phyloP scores from a whole-genome alignment of 1,139 yeast genomes.

The Nakaseomyces sp. region DNA sequence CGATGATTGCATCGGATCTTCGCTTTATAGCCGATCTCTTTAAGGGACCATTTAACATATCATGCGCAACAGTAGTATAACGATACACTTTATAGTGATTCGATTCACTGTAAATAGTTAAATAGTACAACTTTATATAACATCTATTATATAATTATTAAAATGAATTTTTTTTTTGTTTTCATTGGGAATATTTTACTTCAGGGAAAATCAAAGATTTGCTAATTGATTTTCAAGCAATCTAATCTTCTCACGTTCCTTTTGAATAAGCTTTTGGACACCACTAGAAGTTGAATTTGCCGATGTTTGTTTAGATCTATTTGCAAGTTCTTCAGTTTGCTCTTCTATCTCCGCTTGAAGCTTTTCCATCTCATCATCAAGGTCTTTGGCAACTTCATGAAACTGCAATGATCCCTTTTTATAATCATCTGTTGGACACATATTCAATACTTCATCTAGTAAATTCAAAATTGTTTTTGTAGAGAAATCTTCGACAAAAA shows the following conservation, averaged over 20 bases:
- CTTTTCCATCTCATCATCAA: constrained; percentile 16
- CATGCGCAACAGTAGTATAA: no score
- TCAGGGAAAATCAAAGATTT: background rate
- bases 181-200: no score
- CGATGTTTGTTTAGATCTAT: constrained; percentile 10
- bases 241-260: constrained; percentile 23
- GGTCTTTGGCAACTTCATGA: constrained; percentile 13
- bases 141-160: no score
- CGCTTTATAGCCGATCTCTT: no score
- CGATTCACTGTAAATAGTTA: no score
- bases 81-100: no score
- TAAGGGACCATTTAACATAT: no score
- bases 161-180: background rate
- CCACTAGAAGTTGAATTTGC: constrained; percentile 12
- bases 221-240: constrained; percentile 17
- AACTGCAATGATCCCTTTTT: constrained; percentile 18
- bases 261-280: constrained; percentile 21
- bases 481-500: constrained; percentile 30
- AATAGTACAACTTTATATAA: no score
- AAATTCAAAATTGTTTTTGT: constrained; percentile 22
- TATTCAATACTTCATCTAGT: constrained; percentile 23
- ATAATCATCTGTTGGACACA: constrained; percentile 28
- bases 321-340: constrained; percentile 22
- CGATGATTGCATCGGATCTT: no score
- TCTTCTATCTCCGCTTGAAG: constrained; percentile 16